These are phyloP conservation scores for Kazachstania bromeliacearum DNA, from an alignment of 805 yeast species.

Conservation along the genomic window DNA sequence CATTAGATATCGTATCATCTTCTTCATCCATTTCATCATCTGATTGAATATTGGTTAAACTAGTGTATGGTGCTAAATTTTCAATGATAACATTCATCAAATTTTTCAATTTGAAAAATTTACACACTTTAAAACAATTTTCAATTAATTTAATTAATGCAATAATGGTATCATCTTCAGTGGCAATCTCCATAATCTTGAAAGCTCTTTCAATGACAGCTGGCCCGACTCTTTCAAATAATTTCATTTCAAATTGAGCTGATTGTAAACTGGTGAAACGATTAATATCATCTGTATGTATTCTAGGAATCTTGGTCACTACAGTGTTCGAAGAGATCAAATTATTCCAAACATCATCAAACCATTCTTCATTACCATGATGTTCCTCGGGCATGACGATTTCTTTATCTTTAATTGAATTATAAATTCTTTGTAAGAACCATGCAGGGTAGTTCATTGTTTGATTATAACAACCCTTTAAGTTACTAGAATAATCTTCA, in stretches of 20 bases:
- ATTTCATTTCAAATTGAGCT: slow-evolving; percentile 57
- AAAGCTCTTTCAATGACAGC: slow-evolving; percentile 61
- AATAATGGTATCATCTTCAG: slow-evolving; percentile 81
- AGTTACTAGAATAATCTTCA: slow-evolving; percentile 68
- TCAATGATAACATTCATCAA: slow-evolving; percentile 60
- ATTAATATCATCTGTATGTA: slow-evolving; percentile 14
- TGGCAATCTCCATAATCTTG: slow-evolving; percentile 72
- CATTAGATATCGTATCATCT: slow-evolving; percentile 6
- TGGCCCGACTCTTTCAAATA: slow-evolving; percentile 56
- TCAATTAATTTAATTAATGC: slow-evolving; percentile 82
- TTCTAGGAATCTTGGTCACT: slow-evolving; percentile 18
- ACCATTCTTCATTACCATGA: slow-evolving; percentile 84
- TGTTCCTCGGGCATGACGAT: slow-evolving; percentile 98
- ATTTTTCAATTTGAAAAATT: slow-evolving; percentile 45
- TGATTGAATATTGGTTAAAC: slow-evolving; percentile 36
- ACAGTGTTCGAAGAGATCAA: slow-evolving; percentile 39
- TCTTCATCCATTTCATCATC: slow-evolving; percentile 12
- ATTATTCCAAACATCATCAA: slow-evolving; percentile 79
- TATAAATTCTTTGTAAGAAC: slow-evolving; percentile 73
- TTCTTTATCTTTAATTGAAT: slow-evolving; percentile 73
- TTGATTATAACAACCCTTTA: slow-evolving; percentile 66
- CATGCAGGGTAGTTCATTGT: slow-evolving; percentile 70
- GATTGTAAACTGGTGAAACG: slow-evolving; percentile 19
- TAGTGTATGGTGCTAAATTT: slow-evolving; percentile 57
- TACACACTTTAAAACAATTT: slow-evolving; percentile 69